A percentile compares a stretch with the other conserved stretches of the same genome.
These are phyloP conservation scores for Tulasnella sp. DNA, from an alignment of 768 basidiomycete genomes.

Conservation along the genomic window DNA sequence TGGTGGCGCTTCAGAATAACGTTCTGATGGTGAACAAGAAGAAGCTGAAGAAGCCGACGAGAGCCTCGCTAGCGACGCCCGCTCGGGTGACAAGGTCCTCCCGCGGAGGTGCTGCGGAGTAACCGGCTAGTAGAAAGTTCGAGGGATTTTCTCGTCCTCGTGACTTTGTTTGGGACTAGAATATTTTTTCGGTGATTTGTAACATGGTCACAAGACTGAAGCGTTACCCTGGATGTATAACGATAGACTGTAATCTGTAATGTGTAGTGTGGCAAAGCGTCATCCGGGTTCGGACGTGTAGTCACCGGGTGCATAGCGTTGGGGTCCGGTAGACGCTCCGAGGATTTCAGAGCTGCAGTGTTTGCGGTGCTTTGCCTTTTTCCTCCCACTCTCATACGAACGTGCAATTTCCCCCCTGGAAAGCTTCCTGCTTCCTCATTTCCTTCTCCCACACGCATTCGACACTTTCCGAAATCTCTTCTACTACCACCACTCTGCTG, in stretches of 20 bases:
- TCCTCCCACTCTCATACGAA: slow-evolving; percentile 1
- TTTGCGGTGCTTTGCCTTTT: neutral
- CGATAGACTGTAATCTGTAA: neutral
- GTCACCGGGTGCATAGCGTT: slow-evolving; percentile 4
- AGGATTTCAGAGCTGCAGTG: slow-evolving; percentile 13
- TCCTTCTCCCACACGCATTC: neutral
- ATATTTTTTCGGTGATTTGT: neutral
- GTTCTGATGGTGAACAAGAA: slow-evolving; percentile 94
- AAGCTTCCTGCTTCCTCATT: neutral
- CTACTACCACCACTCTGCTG: neutral
- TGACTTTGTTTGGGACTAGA: neutral
- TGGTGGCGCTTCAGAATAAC: slow-evolving; percentile 92
- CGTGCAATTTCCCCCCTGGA: neutral
- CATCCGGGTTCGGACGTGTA: neutral
- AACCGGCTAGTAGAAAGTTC: neutral
- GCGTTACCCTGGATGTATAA: neutral
- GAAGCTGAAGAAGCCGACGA: slow-evolving; percentile 75
- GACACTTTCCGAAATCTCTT: neutral
- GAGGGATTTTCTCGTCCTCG: neutral
- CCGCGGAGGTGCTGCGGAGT: neutral
- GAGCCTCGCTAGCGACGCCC: slow-evolving; percentile 36
- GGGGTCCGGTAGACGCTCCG: neutral
- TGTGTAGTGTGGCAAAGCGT: neutral
- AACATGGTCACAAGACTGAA: neutral
- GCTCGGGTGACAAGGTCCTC: slow-evolving; percentile 15